Evolutionary conservation across 352 stramenopile species (phyloP).

Genomic region (Pythium graminicola): DNA sequence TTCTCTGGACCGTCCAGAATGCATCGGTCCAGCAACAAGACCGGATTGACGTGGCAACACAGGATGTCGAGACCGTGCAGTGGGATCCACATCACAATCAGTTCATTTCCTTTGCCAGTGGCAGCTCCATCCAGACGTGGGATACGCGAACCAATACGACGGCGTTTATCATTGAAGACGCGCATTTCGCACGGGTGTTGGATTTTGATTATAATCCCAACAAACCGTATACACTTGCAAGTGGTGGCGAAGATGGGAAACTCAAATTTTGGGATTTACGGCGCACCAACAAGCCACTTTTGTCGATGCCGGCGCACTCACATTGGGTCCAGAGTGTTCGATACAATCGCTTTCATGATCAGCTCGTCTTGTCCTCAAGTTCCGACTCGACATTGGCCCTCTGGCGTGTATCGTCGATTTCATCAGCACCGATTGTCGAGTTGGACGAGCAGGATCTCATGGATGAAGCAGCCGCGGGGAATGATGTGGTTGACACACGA

Average conservation of each 20-base stretch:
- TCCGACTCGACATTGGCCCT: constrained; percentile 93
- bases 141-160: constrained; percentile 42
- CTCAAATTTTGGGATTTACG: constrained; percentile 98
- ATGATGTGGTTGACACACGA: constrained; percentile 59
- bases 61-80: constrained; percentile 33
- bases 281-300: constrained; percentile 59
- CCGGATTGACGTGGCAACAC: constrained; percentile 38
- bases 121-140: constrained; percentile 62
- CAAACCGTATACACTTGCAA: constrained; percentile 90
- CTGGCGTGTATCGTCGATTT: constrained; percentile 96
- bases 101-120: constrained; percentile 58
- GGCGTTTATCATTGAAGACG: constrained; percentile 42
- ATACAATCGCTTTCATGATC: constrained; percentile 99
- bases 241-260: constrained; percentile 90
- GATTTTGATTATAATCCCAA: constrained; percentile 98
- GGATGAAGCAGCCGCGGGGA: constrained; percentile 45
- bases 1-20: constrained; percentile 46
- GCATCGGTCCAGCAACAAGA: constrained; percentile 39
- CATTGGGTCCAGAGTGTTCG: constrained; percentile 89
- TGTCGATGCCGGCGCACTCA: constrained; percentile 84
- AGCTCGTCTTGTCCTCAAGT: constrained; percentile 91
- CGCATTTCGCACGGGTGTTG: constrained; percentile 48
- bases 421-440: constrained; percentile 93
- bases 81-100: constrained; percentile 84
- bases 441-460: constrained; percentile 81